These are phyloP conservation scores for Dianthus caryophyllus DNA, from an alignment of 148 eudicot genomes.

Conservation along the genomic window DNA sequence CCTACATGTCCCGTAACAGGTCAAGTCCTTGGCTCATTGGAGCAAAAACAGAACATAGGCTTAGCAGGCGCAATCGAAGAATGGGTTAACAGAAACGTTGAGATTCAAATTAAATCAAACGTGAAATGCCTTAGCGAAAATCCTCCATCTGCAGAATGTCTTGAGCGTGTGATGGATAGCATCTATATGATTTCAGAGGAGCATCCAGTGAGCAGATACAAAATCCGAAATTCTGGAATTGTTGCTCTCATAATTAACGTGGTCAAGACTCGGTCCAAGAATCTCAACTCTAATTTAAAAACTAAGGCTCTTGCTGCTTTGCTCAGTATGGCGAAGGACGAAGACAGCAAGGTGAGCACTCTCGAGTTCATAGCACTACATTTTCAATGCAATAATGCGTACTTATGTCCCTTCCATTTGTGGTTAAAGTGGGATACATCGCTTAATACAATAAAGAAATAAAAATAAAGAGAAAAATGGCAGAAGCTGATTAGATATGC, in stretches of 20 bases:
- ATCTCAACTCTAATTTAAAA: constrained; percentile 37
- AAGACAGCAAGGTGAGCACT: constrained; percentile 56
- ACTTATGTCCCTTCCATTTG: not conserved
- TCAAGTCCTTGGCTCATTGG: constrained; percentile 47
- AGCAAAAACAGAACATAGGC: constrained; percentile 62
- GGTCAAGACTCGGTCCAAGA: constrained; percentile 42
- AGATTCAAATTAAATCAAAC: constrained; percentile 49
- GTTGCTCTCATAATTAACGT: constrained; percentile 37
- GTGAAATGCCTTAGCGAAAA: constrained; percentile 45
- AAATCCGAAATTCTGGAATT: constrained; percentile 47
- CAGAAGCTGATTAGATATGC: too few relatives aligned
- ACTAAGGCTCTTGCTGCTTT: constrained; percentile 56
- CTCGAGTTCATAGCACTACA: not conserved
- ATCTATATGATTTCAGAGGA: constrained; percentile 50
- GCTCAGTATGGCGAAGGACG: constrained; percentile 59
- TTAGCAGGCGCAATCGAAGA: constrained; percentile 76
- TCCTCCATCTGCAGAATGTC: constrained; percentile 29
- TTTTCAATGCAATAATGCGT: not conserved
- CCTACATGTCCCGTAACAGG: constrained; percentile 80
- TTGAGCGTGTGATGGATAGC: constrained; percentile 42
- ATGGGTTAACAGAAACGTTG: constrained; percentile 59
- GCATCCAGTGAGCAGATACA: constrained; percentile 53
- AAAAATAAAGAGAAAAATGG: too few relatives aligned
- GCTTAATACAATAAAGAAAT: not conserved
- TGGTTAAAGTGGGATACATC: not conserved